Evolutionary conservation across 1,284 basidiomycete species (phyloP), one percentile per base, ranked within the genome.

Genomic region (Polyporus tsugae): DNA sequence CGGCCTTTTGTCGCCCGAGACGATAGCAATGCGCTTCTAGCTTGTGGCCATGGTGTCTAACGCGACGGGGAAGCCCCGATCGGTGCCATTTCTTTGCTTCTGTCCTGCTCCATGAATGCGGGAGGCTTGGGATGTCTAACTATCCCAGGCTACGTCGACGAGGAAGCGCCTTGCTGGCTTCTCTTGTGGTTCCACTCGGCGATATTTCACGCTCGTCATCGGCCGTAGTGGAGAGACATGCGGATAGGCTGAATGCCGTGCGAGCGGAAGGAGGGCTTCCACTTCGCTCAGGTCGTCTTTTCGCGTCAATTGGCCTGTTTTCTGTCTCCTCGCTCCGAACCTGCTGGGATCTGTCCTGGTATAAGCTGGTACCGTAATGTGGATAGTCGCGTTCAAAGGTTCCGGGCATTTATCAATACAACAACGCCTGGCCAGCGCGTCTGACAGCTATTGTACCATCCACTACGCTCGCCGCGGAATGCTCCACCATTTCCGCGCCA

Each of bases 21-120:
- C 17, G 33, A 55, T 55, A 29, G 29, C 11, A 6, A 29, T 33
- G 17, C 13, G 52, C 29, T 19, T 55, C 52, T 55, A 55, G 29
- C 29, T 17, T 55, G 52, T 22, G 52, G 29, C 33, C 29, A 17
- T 33, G 52, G 2, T 55, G 52, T 55, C 29, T 17, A 6, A 35
- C 11, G 15, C 25, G 17, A 55, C 52, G 29, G 52, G 52, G 52
- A 55, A 55, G 52, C 52, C 52, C 6, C 5, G 29, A 9, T 29
- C 52, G 52, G 29, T 11, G 52, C 15, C 46, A 13, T 55, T 29
- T 29, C 29, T 29, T 29, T 29, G 29, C 29, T 29, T 13, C 17
- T 55, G 22, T 55, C 52, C 33, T 35, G 29, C 33, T 55, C 29
- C 52, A 35, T 55, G 52, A 35, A 55, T 55, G 52, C 15, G 52